Conservation (phyloP, 106 monocot genomes). For the Narthecium ossifragum region DNA sequence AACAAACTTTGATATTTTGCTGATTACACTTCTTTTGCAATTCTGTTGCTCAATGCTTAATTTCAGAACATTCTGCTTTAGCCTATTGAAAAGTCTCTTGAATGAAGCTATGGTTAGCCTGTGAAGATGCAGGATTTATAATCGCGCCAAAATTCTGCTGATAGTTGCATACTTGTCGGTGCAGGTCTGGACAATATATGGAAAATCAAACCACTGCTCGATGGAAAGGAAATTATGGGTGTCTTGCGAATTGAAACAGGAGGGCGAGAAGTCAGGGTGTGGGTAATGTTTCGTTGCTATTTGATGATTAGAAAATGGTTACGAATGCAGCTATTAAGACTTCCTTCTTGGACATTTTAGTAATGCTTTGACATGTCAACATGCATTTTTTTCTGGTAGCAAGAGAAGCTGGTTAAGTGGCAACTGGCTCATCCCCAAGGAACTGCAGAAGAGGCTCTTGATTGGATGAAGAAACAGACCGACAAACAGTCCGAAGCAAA, state of each 20-base stretch:
- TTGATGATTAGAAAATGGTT: too few relatives aligned
- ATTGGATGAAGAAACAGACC: slow-evolving; percentile 89
- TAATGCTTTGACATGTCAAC: background rate
- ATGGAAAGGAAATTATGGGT: slow-evolving; percentile 82
- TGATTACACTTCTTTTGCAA: background rate
- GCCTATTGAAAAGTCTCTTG: too few relatives aligned
- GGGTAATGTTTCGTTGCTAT: slow-evolving; percentile 73
- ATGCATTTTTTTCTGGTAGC: slow-evolving; percentile 27
- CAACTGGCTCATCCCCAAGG: slow-evolving; percentile 81
- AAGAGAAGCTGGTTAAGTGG: slow-evolving; percentile 78
- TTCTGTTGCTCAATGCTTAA: too few relatives aligned
- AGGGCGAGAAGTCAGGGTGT: slow-evolving; percentile 60
- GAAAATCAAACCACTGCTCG: slow-evolving; percentile 75
- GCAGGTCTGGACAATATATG: slow-evolving; percentile 73
- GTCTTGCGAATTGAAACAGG: slow-evolving; percentile 68
- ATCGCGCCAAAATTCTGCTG: background rate
- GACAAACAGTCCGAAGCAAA: slow-evolving; percentile 60
- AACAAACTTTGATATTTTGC: too few relatives aligned
- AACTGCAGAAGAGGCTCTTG: slow-evolving; percentile 55
- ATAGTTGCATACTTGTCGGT: background rate
- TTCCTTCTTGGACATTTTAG: background rate
- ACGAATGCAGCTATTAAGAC: background rate
- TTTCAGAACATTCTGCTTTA: too few relatives aligned
- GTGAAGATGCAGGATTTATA: too few relatives aligned
- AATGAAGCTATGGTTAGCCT: too few relatives aligned